Conservation (phyloP, 345 rosid species). For the Balakata baccata region DNA sequence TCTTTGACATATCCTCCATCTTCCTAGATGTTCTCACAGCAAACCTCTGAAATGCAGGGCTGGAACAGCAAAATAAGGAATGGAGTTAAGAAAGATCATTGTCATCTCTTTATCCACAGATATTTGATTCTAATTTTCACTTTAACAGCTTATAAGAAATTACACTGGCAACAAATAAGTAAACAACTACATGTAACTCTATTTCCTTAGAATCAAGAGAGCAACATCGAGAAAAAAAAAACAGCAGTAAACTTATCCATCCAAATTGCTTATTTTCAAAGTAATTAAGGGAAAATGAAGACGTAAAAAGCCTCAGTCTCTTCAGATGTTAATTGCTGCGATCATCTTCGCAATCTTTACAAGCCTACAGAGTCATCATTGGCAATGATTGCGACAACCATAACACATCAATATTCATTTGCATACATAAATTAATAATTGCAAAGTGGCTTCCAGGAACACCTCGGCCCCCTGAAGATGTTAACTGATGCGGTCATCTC, state of each 20-base stretch:
- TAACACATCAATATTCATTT: no score
- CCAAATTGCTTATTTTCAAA: neutral
- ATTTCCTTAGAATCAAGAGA: neutral
- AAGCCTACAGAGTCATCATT: constrained; percentile 48
- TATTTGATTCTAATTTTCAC: neutral
- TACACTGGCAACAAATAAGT: neutral
- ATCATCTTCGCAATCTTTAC: constrained; percentile 23
- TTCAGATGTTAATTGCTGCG: neutral
- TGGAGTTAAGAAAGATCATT: neutral
- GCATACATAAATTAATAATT: neutral
- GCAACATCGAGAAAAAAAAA: neutral
- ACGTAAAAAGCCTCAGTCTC: constrained; percentile 27
- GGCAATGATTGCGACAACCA: constrained; percentile 12
- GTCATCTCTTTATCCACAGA: neutral
- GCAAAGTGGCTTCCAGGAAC: no score
- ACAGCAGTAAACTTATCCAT: neutral
- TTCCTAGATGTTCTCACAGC: constrained; percentile 75
- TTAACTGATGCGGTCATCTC: constrained; percentile 12
- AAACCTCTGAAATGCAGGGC: constrained; percentile 84
- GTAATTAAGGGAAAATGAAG: no score
- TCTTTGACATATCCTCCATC: constrained; percentile 58
- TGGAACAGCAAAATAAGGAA: constrained; percentile 21
- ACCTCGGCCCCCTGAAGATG: no score
- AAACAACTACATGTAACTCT: neutral
- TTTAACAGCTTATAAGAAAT: neutral